Evolutionary conservation across 2,329 filamentous ascomycete genomes (phyloP).

Genomic region (Colletotrichum sidae): DNA sequence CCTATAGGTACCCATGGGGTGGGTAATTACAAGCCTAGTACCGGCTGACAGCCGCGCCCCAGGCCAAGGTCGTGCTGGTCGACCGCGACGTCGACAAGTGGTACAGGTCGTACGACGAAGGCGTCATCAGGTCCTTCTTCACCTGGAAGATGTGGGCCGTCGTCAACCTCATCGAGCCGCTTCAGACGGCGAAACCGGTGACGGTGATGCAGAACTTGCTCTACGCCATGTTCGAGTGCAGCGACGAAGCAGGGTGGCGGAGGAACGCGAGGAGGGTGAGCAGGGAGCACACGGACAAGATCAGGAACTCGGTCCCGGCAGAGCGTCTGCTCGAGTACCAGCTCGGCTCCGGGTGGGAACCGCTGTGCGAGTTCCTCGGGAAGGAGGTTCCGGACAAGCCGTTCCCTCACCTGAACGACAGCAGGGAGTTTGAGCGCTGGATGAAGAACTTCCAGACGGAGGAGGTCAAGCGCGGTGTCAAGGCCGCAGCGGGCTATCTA

Average conservation of each 20-base stretch:
- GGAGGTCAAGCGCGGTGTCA: constrained; percentile 9
- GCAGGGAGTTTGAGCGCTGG: constrained; percentile 1
- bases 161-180: constrained; percentile 7
- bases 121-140: not conserved
- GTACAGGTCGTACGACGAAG: constrained; percentile 37
- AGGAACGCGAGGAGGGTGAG: constrained; percentile 1
- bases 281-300: constrained; percentile 13
- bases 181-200: not conserved
- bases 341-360: constrained; percentile 52
- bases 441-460: not conserved
- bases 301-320: constrained; percentile 8
- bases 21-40: no score
- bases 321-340: constrained; percentile 49
- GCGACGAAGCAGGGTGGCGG: not conserved
- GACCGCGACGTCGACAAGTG: constrained; percentile 45
- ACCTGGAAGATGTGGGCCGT: constrained; percentile 11
- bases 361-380: constrained; percentile 49
- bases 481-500: not conserved
- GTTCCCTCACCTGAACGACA: constrained; percentile 49
- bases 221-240: not conserved
- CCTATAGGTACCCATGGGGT: no score
- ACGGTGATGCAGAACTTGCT: not conserved
- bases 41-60: not conserved
- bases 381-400: constrained; percentile 46
- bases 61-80: constrained; percentile 52